Evolutionary conservation across 192 early-diverging fungal species (phyloP), one percentile per base, ranked within the genome.

Genomic region (Gaertneriomyces sp.): DNA sequence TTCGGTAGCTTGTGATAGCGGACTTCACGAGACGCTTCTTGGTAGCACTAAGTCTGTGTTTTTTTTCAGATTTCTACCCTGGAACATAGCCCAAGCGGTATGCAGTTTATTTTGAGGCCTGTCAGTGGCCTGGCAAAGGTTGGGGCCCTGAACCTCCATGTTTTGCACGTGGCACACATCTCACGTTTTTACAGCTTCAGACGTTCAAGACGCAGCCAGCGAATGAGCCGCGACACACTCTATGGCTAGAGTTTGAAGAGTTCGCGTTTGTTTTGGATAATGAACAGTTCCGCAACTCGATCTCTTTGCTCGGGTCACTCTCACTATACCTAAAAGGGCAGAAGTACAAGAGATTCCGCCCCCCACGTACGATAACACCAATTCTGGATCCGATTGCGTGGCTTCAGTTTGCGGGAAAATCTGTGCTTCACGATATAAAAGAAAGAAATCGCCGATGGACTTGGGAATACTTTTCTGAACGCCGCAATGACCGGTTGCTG

Each of bases 211-310:
- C 53, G 7, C 58, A 69, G 17, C 67, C 67, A 47, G 38, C 43
- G 19, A 41, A 63, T n/a, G 60, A 42, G 7, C 53, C 68, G 8
- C 64, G 66, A 0, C 51, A 74, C 51, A 65, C 60, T n/a, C 51
- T 52, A 20, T 60, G 39, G 50, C 51, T 51, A 49, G 55, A 91
- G 64, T 98, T 98, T 79, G 91, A 95, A 73, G 90, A 94, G 73
- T 77, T 98, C 17, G 93, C 88, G 0, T 98, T 98, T 71, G 85
- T 90, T 10, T 66, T 98, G 4, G 91, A 95, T 58, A 88, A 94
- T 69, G 84, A 89, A 57, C 96, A 98, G 70, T 98, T 94, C 71
- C 74, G 79, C 0, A 92, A 91, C 51, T 80, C 85, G 0, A 73
- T 97, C 60, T 62, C 89, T 19, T 81, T 98, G 66, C 80, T 93